Evolutionary conservation across 495 filamentous ascomycete species (phyloP).

Genomic region (Trichoderma gamsii): DNA sequence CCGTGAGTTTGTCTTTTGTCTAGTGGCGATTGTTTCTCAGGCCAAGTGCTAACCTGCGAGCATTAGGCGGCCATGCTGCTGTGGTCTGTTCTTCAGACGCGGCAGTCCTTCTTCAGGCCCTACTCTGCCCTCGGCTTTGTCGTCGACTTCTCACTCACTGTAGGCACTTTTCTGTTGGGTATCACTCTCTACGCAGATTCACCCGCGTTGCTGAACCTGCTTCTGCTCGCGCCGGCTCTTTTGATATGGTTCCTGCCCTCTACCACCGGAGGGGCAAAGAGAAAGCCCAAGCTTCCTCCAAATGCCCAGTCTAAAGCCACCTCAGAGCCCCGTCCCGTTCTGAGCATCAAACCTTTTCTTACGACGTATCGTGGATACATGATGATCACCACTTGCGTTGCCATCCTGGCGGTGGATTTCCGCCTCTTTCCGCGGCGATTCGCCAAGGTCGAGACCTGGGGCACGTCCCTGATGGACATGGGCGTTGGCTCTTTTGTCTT

Average conservation of each 20-base stretch:
- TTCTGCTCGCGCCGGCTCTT: constrained; percentile 66
- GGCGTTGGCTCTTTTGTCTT: constrained; percentile 98
- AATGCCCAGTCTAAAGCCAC: constrained; percentile 31
- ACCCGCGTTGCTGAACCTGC: constrained; percentile 66
- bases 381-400: constrained; percentile 87
- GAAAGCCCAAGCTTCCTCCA: constrained; percentile 54
- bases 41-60: constrained; percentile 14
- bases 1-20: constrained; percentile 50
- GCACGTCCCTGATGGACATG: constrained; percentile 95
- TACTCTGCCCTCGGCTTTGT: constrained; percentile 61
- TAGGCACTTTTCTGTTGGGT: constrained; percentile 71
- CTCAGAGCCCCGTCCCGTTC: constrained; percentile 35
- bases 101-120: constrained; percentile 75
- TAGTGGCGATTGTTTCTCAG: constrained; percentile 9
- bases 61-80: constrained; percentile 72
- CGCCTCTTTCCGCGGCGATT: constrained; percentile 86
- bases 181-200: constrained; percentile 77
- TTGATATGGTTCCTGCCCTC: constrained; percentile 50
- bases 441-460: constrained; percentile 97
- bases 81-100: constrained; percentile 84
- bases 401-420: constrained; percentile 97
- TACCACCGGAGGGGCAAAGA: constrained; percentile 33
- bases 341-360: constrained; percentile 84
- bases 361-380: constrained; percentile 85
- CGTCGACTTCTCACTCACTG: constrained; percentile 82